These are phyloP conservation scores for Yamadazyma spencermartinsiae DNA, from an alignment of 1,139 yeast genomes.

Conservation along the genomic window DNA sequence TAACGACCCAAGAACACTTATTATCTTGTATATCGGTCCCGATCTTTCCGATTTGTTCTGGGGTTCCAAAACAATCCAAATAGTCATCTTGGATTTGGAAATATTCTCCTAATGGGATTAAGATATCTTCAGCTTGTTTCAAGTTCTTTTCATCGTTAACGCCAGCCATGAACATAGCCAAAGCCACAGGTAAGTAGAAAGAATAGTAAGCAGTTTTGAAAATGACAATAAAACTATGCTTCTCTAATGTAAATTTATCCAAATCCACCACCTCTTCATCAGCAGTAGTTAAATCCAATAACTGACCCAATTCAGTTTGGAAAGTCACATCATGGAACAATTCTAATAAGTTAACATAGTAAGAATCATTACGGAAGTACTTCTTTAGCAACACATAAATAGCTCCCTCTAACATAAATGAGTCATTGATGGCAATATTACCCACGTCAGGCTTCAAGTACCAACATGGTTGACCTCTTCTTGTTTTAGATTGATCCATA, in stretches of 20 bases:
- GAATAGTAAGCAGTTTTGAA: constrained; percentile 98
- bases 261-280: constrained; percentile 94
- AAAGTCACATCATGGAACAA: constrained; percentile 93
- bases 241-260: constrained; percentile 78
- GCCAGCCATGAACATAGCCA: constrained; percentile 94
- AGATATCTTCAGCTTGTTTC: constrained; percentile 82
- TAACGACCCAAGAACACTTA: constrained; percentile 97
- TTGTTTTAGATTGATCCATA: constrained; percentile 96
- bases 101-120: constrained; percentile 95
- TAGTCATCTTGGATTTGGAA: constrained; percentile 99
- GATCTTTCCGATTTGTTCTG: constrained; percentile 95
- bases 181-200: constrained; percentile 95
- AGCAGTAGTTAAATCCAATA: constrained; percentile 92
- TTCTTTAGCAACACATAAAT: constrained; percentile 87
- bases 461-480: constrained; percentile 99
- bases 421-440: constrained; percentile 94
- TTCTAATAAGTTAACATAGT: constrained; percentile 88
- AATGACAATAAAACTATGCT: constrained; percentile 93
- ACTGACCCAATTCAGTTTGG: constrained; percentile 97
- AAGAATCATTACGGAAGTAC: constrained; percentile 77
- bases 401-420: constrained; percentile 96
- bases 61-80: constrained; percentile 96
- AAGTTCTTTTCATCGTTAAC: constrained; percentile 67
- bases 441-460: constrained; percentile 78
- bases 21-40: constrained; percentile 99